These are phyloP conservation scores for Protea cynaroides DNA, from an alignment of 164 flowering plant genomes.

Conservation along the genomic window DNA sequence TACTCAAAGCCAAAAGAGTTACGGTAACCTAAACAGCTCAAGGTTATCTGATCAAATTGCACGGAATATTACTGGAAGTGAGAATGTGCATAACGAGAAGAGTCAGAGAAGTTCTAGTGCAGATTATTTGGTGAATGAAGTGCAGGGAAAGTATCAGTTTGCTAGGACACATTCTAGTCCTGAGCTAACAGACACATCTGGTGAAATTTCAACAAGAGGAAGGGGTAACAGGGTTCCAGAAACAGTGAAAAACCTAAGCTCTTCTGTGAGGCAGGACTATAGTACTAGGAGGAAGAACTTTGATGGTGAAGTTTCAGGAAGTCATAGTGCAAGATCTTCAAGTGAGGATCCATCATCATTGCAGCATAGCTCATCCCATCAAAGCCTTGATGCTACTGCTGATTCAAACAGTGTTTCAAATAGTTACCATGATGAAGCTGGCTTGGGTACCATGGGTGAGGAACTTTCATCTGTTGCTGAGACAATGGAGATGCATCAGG, in stretches of 20 bases:
- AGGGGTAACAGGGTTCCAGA: conserved; percentile 42
- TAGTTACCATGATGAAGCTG: conserved; percentile 38
- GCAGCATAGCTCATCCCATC: conserved; percentile 41
- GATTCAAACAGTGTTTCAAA: conserved; percentile 26
- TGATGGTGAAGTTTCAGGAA: conserved; percentile 34
- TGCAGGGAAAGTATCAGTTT: conserved; percentile 51
- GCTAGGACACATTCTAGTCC: conserved; percentile 90
- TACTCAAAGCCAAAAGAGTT: conserved; percentile 37
- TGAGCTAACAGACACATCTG: conserved; percentile 61
- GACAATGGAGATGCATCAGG: conserved; percentile 57
- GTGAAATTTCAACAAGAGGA: conserved; percentile 43
- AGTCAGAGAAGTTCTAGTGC: conserved; percentile 32
- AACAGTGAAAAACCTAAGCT: conserved; percentile 36
- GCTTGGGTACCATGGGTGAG: conserved; percentile 26
- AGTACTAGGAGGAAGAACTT: conserved; percentile 46
- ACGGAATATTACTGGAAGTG: conserved; percentile 28
- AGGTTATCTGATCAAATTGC: conserved; percentile 33
- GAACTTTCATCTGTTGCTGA: conserved; percentile 44
- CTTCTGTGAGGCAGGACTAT: conserved; percentile 38
- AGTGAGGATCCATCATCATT: conserved; percentile 44
- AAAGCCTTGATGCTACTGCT: conserved; percentile 29
- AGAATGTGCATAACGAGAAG: conserved; percentile 26
- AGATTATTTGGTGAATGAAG: conserved; percentile 34
- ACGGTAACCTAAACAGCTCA: conserved; percentile 27
- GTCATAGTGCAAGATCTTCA: conserved; percentile 32